Evolutionary conservation across 345 rosid genomes (phyloP), one percentile per base, ranked within the genome.

Genomic region (Eucalyptus albens): DNA sequence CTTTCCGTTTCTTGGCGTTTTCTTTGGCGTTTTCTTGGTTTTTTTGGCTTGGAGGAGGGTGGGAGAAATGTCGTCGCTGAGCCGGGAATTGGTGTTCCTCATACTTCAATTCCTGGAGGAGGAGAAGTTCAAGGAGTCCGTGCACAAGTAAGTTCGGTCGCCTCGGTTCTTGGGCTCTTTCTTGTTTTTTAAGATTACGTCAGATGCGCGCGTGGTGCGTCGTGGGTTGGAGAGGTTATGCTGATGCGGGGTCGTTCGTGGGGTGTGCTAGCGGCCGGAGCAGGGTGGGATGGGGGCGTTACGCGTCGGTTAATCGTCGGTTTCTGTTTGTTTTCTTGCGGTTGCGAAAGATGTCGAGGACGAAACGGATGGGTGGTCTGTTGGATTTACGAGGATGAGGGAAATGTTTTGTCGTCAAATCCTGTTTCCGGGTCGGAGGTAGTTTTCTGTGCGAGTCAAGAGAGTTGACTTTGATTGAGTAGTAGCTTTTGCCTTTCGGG

Each of bases 21-120:
- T 7, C 56, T 82, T 12, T 12, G 87, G 47, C 2, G 8, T 31
- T 31, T 69, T 31, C 19, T 31, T 31, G 55, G 55, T 53, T 69
- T 15, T 4, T 9, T 17, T 72, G 87, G 45, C 33, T 82, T 87
- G 50, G 45, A 53, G 33, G 90, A 55, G 67, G 87, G 15, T 56
- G 62, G 72, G 19, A 27, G 44, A 87, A 86, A 96, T 96, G 99
- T 93, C 98, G 83, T 94, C 98, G 83, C 91, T 96, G 91, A 96
- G 97, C 93, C 94, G 98, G 88, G 99, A 97, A 93, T 90, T 96
- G 93, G 99, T 97, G 93, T 95, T 95, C 91, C 97, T 96, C 89
- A 94, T 96, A 91, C 99, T 97, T 86, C 99, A 97, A 91, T 97
- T 97, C 89, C 99, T 97, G 13, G 98, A 96, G 77, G 99, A 97